These are phyloP conservation scores for Cladorrhinum sp. DNA, from an alignment of 2,329 filamentous ascomycete genomes.

Conservation along the genomic window DNA sequence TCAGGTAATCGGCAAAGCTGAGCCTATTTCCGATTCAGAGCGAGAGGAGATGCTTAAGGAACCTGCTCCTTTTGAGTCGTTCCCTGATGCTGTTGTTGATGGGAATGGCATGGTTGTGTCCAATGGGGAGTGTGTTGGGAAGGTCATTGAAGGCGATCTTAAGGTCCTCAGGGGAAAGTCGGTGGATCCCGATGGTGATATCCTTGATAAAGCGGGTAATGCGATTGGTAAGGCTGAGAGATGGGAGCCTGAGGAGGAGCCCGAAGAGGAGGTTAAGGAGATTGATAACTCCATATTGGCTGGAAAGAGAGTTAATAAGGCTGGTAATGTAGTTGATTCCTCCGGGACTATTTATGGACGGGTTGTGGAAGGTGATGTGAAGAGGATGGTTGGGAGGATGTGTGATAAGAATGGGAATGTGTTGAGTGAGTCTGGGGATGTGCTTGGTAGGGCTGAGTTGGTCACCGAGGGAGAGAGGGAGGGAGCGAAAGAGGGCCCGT, in stretches of 20 bases:
- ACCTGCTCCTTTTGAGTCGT: conserved; percentile 55
- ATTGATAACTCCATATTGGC: conserved; percentile 60
- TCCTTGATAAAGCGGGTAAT: conserved; percentile 66
- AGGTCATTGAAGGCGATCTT: conserved; percentile 60
- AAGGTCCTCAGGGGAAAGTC: conserved; percentile 62
- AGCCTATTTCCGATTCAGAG: conserved; percentile 58
- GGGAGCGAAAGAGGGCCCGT: conserved; percentile 63
- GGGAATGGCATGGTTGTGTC: conserved; percentile 51
- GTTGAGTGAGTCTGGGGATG: conserved; percentile 68
- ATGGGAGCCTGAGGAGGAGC: conserved; percentile 36
- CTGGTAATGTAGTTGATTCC: conserved; percentile 58
- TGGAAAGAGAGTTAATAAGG: conserved; percentile 70
- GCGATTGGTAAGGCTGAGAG: conserved; percentile 51
- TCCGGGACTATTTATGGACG: conserved; percentile 58
- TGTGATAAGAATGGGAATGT: conserved; percentile 70
- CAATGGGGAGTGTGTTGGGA: conserved; percentile 55
- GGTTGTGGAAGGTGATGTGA: conserved; percentile 63
- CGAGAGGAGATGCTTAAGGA: conserved; percentile 45
- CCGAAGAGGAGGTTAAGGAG: conserved; percentile 50
- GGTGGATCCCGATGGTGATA: conserved; percentile 67
- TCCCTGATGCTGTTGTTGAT: conserved; percentile 52
- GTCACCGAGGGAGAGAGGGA: conserved; percentile 65
- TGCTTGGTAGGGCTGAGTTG: conserved; percentile 65
- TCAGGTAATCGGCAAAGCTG: conserved; percentile 63
- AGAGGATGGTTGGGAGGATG: conserved; percentile 64